Evolutionary conservation across 805 yeast species (phyloP).

Genomic region (Zygotorulaspora florentina): DNA sequence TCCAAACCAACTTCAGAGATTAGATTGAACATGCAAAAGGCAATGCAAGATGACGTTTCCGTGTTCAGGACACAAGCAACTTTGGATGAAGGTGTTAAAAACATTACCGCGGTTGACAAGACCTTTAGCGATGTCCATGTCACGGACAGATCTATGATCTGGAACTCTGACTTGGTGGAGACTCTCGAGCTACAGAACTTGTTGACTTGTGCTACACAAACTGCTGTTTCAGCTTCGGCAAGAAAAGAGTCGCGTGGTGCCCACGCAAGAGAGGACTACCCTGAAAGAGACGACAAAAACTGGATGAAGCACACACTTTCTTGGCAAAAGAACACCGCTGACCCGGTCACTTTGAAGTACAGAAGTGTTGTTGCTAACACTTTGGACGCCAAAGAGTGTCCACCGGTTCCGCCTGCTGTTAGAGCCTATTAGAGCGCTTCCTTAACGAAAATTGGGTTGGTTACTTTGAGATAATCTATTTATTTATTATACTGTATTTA

Average conservation of each 20-base stretch:
- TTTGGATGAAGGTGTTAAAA: slow-evolving; percentile 84
- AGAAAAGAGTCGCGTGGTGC: slow-evolving; percentile 99
- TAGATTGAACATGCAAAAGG: slow-evolving; percentile 88
- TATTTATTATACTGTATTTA: slow-evolving; percentile 13
- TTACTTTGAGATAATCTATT: neutral
- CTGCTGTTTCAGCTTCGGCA: slow-evolving; percentile 89
- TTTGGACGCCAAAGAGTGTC: slow-evolving; percentile 87
- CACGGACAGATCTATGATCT: slow-evolving; percentile 94
- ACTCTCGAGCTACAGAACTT: slow-evolving; percentile 93
- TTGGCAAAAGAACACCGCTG: slow-evolving; percentile 77
- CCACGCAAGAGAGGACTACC: slow-evolving; percentile 97
- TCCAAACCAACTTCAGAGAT: slow-evolving; percentile 78
- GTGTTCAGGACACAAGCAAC: slow-evolving; percentile 94
- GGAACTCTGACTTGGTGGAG: slow-evolving; percentile 97
- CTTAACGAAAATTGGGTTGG: neutral
- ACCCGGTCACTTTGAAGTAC: slow-evolving; percentile 69
- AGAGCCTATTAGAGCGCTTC: slow-evolving; percentile 67
- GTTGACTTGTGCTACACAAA: slow-evolving; percentile 94
- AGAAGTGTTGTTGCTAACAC: slow-evolving; percentile 81
- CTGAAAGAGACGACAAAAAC: slow-evolving; percentile 89
- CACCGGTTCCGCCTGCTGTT: slow-evolving; percentile 93
- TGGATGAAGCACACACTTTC: slow-evolving; percentile 98
- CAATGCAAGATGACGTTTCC: slow-evolving; percentile 95
- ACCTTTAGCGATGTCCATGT: slow-evolving; percentile 74
- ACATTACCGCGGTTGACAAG: slow-evolving; percentile 70